Percentiles rank a stretch among this genome's conserved stretches.
phyloP scores from a whole-genome alignment of 192 early-diverging fungal species.

The Mortierella hygrophila region DNA sequence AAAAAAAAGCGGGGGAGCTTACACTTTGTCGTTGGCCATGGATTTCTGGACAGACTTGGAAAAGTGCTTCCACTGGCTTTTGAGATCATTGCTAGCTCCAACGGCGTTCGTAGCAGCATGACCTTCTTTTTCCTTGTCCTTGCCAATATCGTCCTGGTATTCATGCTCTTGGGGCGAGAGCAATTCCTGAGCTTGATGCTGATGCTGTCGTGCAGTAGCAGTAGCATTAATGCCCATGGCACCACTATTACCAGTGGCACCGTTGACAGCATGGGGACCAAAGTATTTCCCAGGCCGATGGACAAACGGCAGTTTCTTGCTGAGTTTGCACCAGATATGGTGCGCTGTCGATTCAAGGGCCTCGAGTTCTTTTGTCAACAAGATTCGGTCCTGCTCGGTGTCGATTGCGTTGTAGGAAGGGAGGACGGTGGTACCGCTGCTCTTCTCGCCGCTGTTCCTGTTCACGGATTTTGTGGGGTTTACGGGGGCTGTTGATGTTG shows the following conservation, averaged over 20 bases:
- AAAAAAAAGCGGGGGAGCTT: too few species aligned
- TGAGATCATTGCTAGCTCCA: constrained; percentile 15
- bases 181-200: background rate
- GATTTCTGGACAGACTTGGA: constrained; percentile 51
- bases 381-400: constrained; percentile 19
- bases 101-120: background rate
- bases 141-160: background rate
- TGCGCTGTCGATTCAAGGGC: constrained; percentile 15
- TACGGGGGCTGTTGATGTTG: background rate
- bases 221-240: background rate
- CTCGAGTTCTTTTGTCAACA: constrained; percentile 30
- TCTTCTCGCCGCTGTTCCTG: background rate
- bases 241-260: background rate
- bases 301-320: constrained; percentile 51
- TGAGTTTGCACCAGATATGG: constrained; percentile 29
- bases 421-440: too few species aligned
- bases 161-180: background rate
- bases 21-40: constrained; percentile 46
- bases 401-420: too few species aligned
- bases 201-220: background rate
- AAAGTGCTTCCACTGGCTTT: constrained; percentile 42
- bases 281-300: constrained; percentile 24
- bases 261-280: background rate
- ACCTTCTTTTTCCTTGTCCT: background rate
- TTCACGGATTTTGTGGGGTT: background rate